A percentile compares a stretch with the other conserved stretches of the same genome.
Conservation (phyloP, 768 basidiomycete genomes). For the Tephrocybe sp. region DNA sequence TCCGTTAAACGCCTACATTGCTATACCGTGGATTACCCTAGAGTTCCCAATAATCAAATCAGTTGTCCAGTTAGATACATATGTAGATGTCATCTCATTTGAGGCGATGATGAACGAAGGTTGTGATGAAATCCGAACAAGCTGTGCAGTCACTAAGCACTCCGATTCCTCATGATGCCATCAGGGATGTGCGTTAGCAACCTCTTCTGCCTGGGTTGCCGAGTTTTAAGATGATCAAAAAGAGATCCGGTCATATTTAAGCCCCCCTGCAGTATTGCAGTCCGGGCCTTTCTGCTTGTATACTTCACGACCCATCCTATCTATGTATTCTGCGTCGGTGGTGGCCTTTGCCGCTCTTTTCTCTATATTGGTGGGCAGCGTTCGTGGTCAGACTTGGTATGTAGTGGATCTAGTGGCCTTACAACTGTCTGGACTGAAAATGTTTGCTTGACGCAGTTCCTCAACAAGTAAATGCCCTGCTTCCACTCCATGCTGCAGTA, state of each 20-base stretch:
- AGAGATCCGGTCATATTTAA: slow-evolving; percentile 9
- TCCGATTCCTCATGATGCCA: not conserved
- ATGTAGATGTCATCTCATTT: not conserved
- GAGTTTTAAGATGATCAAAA: slow-evolving; percentile 12
- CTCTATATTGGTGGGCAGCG: slow-evolving; percentile 8
- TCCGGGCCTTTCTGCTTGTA: not conserved
- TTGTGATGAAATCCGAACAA: not conserved
- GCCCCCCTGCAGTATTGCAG: not conserved
- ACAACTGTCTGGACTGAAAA: not conserved
- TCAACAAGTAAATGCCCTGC: slow-evolving; percentile 40
- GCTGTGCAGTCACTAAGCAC: not conserved
- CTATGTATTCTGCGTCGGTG: slow-evolving; percentile 13
- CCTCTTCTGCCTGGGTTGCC: not conserved
- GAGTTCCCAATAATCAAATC: slow-evolving; percentile 1
- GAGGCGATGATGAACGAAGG: not conserved
- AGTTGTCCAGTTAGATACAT: not conserved
- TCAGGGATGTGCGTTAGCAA: slow-evolving; percentile 9
- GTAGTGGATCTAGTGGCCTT: not conserved
- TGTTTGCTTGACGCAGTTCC: slow-evolving; percentile 31
- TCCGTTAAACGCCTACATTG: slow-evolving; percentile 6
- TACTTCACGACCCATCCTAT: not conserved
- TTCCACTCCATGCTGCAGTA: slow-evolving; percentile 52
- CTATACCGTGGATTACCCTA: slow-evolving; percentile 9
- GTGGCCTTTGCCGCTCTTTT: slow-evolving; percentile 12
- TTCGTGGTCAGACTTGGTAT: slow-evolving; percentile 4